Evolutionary conservation across 257 asterid species (phyloP).

Genomic region (Hygrophila difformis): DNA sequence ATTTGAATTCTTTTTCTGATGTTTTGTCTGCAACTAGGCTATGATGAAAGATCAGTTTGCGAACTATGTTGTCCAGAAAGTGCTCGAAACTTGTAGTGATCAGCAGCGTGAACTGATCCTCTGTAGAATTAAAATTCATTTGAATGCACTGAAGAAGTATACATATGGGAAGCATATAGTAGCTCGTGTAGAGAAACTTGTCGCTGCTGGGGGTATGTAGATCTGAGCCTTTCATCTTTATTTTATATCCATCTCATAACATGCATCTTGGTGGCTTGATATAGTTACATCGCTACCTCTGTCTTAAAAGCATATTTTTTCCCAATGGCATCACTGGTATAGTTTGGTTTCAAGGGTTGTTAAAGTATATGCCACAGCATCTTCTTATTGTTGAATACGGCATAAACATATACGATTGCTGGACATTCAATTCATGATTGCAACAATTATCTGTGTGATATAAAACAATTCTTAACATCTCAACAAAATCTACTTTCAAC

Average conservation of each 20-base stretch:
- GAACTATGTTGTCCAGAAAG: constrained; percentile 80
- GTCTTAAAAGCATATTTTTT: too few relatives aligned
- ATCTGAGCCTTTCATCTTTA: not conserved
- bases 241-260: not conserved
- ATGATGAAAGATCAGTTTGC: constrained; percentile 90
- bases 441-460: too few relatives aligned
- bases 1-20: too few relatives aligned
- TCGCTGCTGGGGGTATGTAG: constrained; percentile 68
- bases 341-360: too few relatives aligned
- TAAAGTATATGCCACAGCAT: too few relatives aligned
- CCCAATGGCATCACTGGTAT: too few relatives aligned
- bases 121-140: constrained; percentile 65
- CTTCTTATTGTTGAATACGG: too few relatives aligned
- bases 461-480: too few relatives aligned
- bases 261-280: not conserved
- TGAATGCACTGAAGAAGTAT: constrained; percentile 78
- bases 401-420: too few relatives aligned
- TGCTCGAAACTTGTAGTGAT: constrained; percentile 78
- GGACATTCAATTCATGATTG: too few relatives aligned
- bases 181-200: constrained; percentile 80
- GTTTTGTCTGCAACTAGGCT: constrained; percentile 36
- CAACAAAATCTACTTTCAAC: too few relatives aligned
- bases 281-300: not conserved
- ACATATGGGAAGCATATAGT: constrained; percentile 80
- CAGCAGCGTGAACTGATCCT: constrained; percentile 70